Conservation (phyloP, 2,329 filamentous ascomycete genomes). For the Mariannaea elegans region DNA sequence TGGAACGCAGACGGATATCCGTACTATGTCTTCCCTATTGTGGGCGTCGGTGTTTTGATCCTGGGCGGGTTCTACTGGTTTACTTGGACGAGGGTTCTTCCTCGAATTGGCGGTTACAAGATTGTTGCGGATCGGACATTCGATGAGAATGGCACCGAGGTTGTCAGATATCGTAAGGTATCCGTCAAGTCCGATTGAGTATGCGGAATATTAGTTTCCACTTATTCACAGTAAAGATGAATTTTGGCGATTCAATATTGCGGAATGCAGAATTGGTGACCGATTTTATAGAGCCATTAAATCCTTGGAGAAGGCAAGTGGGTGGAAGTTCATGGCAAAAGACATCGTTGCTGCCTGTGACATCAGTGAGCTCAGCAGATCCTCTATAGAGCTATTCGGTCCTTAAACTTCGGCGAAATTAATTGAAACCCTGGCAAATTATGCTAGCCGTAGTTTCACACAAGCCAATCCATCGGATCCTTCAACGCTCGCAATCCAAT, state of each 20-base stretch:
- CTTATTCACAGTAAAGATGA: not conserved
- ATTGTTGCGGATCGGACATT: constrained; percentile 55
- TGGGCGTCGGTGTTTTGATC: constrained; percentile 60
- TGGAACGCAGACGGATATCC: constrained; percentile 60
- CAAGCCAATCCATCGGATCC: not conserved
- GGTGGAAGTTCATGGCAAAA: too few species aligned
- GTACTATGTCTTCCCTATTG: constrained; percentile 65
- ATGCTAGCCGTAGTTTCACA: too few species aligned
- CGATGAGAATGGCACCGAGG: constrained; percentile 51
- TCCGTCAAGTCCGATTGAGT: constrained; percentile 29
- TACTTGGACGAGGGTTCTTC: constrained; percentile 61
- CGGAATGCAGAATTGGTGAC: too few species aligned
- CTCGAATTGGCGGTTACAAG: constrained; percentile 58
- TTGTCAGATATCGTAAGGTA: constrained; percentile 52
- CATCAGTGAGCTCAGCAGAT: too few species aligned
- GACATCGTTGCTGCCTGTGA: too few species aligned
- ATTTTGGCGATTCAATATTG: too few species aligned
- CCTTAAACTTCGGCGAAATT: not conserved
- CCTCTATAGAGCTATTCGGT: not conserved
- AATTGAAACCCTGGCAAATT: not conserved
- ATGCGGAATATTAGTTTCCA: not conserved
- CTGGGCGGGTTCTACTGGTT: constrained; percentile 62
- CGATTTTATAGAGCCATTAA: too few species aligned
- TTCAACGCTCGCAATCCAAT: not conserved
- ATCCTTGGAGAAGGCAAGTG: too few species aligned